Percentiles rank a stretch among this genome's conserved stretches.
Conservation (phyloP, 495 filamentous ascomycete species). For the Penicillium turbatum region DNA sequence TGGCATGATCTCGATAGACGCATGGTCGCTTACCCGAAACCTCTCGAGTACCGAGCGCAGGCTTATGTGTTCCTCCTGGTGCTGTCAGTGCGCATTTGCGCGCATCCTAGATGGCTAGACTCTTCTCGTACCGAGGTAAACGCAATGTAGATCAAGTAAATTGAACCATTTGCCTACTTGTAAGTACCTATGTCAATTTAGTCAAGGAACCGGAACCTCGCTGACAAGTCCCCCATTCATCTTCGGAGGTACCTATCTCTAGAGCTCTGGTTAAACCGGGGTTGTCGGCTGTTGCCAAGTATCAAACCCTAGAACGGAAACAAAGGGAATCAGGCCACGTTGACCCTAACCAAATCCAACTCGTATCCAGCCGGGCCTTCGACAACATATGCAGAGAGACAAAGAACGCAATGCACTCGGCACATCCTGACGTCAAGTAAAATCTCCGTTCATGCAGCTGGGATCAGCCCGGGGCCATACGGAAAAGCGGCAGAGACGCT, state of each 20-base stretch:
- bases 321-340: background rate
- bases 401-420: constrained; percentile 9
- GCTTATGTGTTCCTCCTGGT: background rate
- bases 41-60: background rate
- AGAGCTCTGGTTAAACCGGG: no score
- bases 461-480: background rate
- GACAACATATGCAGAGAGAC: constrained; percentile 2
- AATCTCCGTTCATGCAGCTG: constrained; percentile 7
- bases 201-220: background rate
- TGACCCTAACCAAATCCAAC: background rate
- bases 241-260: background rate
- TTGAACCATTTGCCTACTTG: background rate
- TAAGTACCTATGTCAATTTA: background rate
- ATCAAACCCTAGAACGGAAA: background rate
- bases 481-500: constrained; percentile 4
- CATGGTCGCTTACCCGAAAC: background rate
- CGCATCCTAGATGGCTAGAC: background rate
- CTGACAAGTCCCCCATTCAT: background rate
- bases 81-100: constrained; percentile 1
- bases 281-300: background rate
- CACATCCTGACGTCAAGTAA: constrained; percentile 9
- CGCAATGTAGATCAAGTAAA: background rate
- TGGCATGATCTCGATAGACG: background rate
- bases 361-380: background rate
- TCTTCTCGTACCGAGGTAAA: background rate